These are phyloP conservation scores for Anthostomella pinea DNA, from an alignment of 2,329 filamentous ascomycete species.

Conservation along the genomic window DNA sequence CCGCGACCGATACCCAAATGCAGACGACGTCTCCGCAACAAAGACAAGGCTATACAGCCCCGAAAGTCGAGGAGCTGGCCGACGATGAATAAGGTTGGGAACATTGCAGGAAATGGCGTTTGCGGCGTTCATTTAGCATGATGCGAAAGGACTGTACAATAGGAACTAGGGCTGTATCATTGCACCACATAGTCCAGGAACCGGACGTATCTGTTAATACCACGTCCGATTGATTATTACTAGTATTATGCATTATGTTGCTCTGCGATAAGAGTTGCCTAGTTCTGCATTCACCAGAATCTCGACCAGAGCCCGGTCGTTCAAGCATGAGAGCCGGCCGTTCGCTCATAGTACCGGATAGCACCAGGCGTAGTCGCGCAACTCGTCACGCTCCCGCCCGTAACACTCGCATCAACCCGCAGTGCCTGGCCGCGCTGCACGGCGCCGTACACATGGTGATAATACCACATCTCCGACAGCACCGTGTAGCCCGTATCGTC, in stretches of 20 bases:
- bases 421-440: conserved; percentile 51
- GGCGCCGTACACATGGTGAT: conserved; percentile 56
- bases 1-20: conserved; percentile 54
- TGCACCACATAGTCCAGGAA: conserved; percentile 7
- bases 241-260: not conserved
- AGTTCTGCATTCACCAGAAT: too few species aligned
- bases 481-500: conserved; percentile 55
- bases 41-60: conserved; percentile 43
- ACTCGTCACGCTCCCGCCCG: conserved; percentile 48
- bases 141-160: conserved; percentile 16
- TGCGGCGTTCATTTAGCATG: conserved; percentile 12
- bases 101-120: conserved; percentile 28
- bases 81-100: conserved; percentile 43
- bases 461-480: conserved; percentile 65
- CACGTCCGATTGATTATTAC: not conserved
- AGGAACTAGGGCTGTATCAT: conserved; percentile 6
- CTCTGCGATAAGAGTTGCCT: too few species aligned
- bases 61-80: conserved; percentile 51
- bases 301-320: too few species aligned
- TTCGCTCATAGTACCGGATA: conserved; percentile 53
- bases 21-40: conserved; percentile 40
- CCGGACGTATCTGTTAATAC: too few species aligned
- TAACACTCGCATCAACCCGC: conserved; percentile 41
- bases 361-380: conserved; percentile 54
- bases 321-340: conserved; percentile 35